A percentile compares a stretch with the other conserved stretches of the same genome.
Evolutionary conservation across 2,329 filamentous ascomycete species (phyloP).

Genomic region (Fonsecaea erecta): DNA sequence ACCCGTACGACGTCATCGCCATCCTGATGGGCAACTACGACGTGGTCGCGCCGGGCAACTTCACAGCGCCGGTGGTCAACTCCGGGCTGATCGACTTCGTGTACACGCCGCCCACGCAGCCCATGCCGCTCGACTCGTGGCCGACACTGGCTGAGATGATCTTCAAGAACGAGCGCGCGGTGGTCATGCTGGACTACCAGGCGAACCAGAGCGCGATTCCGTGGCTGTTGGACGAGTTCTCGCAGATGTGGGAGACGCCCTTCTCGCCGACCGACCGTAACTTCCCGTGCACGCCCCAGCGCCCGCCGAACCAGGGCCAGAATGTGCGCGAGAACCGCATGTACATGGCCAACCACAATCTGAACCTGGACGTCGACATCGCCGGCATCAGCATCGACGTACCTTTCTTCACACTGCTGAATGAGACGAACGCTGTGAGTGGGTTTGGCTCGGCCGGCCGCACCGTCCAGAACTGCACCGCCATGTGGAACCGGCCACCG

Average conservation of each 20-base stretch:
- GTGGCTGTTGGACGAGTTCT: slow-evolving; percentile 86
- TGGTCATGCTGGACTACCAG: slow-evolving; percentile 84
- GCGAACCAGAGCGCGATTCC: slow-evolving; percentile 78
- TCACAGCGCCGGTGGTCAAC: slow-evolving; percentile 69
- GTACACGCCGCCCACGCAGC: slow-evolving; percentile 72
- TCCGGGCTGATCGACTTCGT: slow-evolving; percentile 74
- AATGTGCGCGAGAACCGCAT: slow-evolving; percentile 65
- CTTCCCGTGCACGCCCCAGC: slow-evolving; percentile 80
- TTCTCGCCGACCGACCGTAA: slow-evolving; percentile 71
- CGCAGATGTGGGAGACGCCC: slow-evolving; percentile 87
- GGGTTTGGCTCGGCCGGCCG: slow-evolving; percentile 70
- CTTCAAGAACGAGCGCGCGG: slow-evolving; percentile 68
- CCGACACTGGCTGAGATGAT: slow-evolving; percentile 81
- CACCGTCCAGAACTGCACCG: slow-evolving; percentile 66
- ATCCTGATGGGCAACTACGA: slow-evolving; percentile 85
- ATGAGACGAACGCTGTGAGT: slow-evolving; percentile 70
- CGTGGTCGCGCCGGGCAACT: slow-evolving; percentile 68
- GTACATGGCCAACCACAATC: slow-evolving; percentile 88
- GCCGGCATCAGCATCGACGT: slow-evolving; percentile 68
- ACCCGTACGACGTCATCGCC: slow-evolving; percentile 87
- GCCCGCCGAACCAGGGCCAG: slow-evolving; percentile 63
- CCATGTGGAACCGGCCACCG: slow-evolving; percentile 70
- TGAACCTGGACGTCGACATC: slow-evolving; percentile 76
- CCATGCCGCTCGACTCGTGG: slow-evolving; percentile 77
- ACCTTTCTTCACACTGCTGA: slow-evolving; percentile 71